phyloP scores from a whole-genome alignment of 768 basidiomycete genomes.

The Pleurotus cornucopiae region DNA sequence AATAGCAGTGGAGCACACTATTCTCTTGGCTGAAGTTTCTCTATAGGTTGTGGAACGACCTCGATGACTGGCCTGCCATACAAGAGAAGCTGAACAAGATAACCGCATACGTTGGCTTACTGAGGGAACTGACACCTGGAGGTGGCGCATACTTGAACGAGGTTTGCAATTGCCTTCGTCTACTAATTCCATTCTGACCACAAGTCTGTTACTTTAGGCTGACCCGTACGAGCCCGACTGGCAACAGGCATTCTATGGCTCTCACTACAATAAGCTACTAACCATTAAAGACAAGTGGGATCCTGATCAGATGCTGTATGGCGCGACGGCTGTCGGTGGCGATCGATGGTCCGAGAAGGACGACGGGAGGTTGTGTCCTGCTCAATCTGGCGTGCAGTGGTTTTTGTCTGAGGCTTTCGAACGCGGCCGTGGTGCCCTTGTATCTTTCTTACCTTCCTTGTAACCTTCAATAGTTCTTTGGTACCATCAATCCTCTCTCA shows the following conservation, averaged over 20 bases:
- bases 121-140: neutral
- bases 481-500: neutral
- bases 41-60: neutral
- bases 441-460: neutral
- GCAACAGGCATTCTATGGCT: conserved; percentile 8
- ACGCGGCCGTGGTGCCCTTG: neutral
- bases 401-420: neutral
- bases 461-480: neutral
- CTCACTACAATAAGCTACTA: conserved; percentile 2
- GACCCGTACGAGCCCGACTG: conserved; percentile 8
- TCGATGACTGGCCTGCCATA: neutral
- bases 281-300: conserved; percentile 7
- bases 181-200: neutral
- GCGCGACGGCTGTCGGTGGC: conserved; percentile 7
- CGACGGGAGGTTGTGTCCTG: neutral
- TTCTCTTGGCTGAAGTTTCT: neutral
- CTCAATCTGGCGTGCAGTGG: neutral
- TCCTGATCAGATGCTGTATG: conserved; percentile 8
- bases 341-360: conserved; percentile 8
- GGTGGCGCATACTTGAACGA: conserved; percentile 9
- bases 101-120: conserved; percentile 2
- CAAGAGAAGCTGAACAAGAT: neutral
- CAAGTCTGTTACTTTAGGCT: neutral
- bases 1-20: neutral
- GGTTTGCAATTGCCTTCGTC: neutral